phyloP scores from a whole-genome alignment of 176 grass and related monocot genomes.

The Bothriochloa decipiens region DNA sequence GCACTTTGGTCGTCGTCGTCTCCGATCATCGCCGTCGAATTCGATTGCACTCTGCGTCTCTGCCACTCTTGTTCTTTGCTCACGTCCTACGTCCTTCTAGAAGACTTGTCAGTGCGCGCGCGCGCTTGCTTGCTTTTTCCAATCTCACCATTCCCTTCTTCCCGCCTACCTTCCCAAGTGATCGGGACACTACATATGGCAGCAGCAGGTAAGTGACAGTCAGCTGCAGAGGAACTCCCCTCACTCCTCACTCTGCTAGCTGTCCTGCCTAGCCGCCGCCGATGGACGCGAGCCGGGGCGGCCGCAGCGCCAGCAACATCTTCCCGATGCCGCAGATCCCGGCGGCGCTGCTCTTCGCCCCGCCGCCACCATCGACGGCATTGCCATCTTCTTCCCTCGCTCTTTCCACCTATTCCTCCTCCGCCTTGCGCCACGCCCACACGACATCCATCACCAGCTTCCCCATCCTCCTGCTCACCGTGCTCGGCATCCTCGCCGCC shows the following conservation, averaged over 20 bases:
- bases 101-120: background rate
- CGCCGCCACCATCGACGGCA: background rate
- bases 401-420: background rate
- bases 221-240: background rate
- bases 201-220: background rate
- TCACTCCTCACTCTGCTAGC: background rate
- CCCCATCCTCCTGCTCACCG: slow-evolving; percentile 60
- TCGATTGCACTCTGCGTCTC: background rate
- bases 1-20: background rate
- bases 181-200: background rate
- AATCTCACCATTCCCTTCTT: background rate
- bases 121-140: background rate
- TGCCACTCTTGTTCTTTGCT: too few relatives aligned
- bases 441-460: slow-evolving; percentile 45
- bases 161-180: background rate
- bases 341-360: background rate
- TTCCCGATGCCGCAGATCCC: slow-evolving; percentile 35
- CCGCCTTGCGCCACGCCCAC: background rate
- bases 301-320: background rate
- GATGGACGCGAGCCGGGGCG: slow-evolving; percentile 34
- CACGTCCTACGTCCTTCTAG: background rate
- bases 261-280: background rate
- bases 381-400: background rate
- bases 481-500: slow-evolving; percentile 67
- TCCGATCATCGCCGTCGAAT: background rate